These are phyloP conservation scores for Peniophora sp. DNA, from an alignment of 1,284 basidiomycete species.

Conservation along the genomic window DNA sequence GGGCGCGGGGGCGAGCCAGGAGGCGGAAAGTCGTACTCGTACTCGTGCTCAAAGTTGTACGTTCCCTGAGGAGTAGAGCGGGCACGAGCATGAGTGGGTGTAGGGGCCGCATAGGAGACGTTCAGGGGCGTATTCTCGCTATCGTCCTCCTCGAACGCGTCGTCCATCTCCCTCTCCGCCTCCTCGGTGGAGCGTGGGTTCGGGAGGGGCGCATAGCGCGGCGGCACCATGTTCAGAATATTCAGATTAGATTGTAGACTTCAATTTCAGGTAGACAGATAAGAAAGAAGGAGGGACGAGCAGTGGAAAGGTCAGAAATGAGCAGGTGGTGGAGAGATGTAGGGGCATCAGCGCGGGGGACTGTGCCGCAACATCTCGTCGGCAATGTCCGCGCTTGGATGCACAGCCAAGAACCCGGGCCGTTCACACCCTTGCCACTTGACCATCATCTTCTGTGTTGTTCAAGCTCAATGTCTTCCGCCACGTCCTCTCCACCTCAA, in stretches of 20 bases:
- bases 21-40: slow-evolving; percentile 63
- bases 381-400: not conserved
- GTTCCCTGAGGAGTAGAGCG: slow-evolving; percentile 21
- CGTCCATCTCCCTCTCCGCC: slow-evolving; percentile 56
- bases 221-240: slow-evolving; percentile 26
- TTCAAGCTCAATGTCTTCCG: not conserved
- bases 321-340: not conserved
- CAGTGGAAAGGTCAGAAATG: not conserved
- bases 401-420: no score
- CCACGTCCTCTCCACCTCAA: not conserved
- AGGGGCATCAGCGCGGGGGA: not conserved
- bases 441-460: not conserved
- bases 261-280: not conserved
- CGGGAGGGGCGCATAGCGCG: slow-evolving; percentile 43
- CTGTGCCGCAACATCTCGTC: no score
- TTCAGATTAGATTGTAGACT: not conserved
- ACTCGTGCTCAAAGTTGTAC: slow-evolving; percentile 83
- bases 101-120: not conserved
- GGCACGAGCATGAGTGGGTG: slow-evolving; percentile 1
- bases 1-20: slow-evolving; percentile 74
- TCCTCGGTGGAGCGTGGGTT: slow-evolving; percentile 37
- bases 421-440: not conserved
- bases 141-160: slow-evolving; percentile 54
- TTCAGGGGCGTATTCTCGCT: slow-evolving; percentile 33
- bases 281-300: not conserved